phyloP scores from a whole-genome alignment of 768 basidiomycete species.

The Leccinum barrowsii region DNA sequence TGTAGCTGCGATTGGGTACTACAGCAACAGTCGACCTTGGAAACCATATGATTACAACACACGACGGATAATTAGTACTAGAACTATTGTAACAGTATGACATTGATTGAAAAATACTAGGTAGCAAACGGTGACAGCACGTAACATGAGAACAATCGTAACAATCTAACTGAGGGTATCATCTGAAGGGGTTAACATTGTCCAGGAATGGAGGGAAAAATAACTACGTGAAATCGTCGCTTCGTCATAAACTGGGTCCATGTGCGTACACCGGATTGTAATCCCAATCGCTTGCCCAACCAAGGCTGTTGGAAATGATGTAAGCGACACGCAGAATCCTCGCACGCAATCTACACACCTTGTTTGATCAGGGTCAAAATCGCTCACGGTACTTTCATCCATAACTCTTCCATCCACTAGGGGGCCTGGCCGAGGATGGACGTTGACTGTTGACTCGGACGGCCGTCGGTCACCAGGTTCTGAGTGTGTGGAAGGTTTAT shows the following conservation, averaged over 20 bases:
- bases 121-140: neutral
- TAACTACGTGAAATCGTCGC: slow-evolving; percentile 1
- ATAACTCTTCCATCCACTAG: neutral
- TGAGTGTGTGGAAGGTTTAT: slow-evolving; percentile 5
- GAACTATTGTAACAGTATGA: slow-evolving; percentile 6
- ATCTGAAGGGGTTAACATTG: slow-evolving; percentile 9
- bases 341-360: slow-evolving; percentile 9
- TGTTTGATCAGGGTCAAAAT: slow-evolving; percentile 5
- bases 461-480: slow-evolving; percentile 10
- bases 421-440: slow-evolving; percentile 10
- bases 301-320: neutral
- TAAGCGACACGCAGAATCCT: neutral
- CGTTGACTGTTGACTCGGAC: slow-evolving; percentile 1
- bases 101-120: neutral
- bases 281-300: slow-evolving; percentile 24
- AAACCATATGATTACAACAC: slow-evolving; percentile 6
- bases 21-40: neutral
- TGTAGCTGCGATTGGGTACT: neutral
- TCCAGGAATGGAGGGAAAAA: slow-evolving; percentile 8
- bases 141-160: neutral
- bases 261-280: slow-evolving; percentile 7
- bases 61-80: neutral
- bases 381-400: neutral
- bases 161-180: slow-evolving; percentile 1
- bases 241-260: slow-evolving; percentile 4